Evolutionary conservation across 1,139 yeast species (phyloP).

Genomic region (Saccharomycopsis hybrid): DNA sequence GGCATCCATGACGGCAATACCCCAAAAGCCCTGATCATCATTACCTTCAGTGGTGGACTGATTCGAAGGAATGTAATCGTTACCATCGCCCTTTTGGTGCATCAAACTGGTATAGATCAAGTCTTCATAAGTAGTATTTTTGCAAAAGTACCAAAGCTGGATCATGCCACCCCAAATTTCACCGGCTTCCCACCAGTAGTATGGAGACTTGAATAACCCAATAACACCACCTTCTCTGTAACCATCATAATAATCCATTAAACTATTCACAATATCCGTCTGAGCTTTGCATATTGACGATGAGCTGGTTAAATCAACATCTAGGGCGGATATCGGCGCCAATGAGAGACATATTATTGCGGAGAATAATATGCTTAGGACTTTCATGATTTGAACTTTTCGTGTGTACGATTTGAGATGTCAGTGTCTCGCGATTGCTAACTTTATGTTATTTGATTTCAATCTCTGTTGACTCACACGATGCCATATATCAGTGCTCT

Average conservation of each 20-base stretch:
- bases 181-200: constrained; percentile 96
- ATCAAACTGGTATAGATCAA: constrained; percentile 51
- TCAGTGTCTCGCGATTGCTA: no score
- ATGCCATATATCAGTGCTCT: no score
- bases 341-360: not conserved
- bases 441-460: no score
- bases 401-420: no score
- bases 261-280: constrained; percentile 51
- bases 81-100: constrained; percentile 59
- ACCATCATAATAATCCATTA: constrained; percentile 69
- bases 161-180: constrained; percentile 77
- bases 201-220: constrained; percentile 71
- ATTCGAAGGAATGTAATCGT: constrained; percentile 69
- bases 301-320: constrained; percentile 25
- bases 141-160: constrained; percentile 59
- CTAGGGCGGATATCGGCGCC: constrained; percentile 21
- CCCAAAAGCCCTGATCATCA: constrained; percentile 94
- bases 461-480: no score
- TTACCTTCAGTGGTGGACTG: constrained; percentile 80
- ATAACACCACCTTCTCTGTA: constrained; percentile 51
- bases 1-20: constrained; percentile 74
- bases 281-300: constrained; percentile 42
- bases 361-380: not conserved
- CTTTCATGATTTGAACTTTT: not conserved
- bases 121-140: constrained; percentile 52